These are phyloP conservation scores for Chaetomium fimeti DNA, from an alignment of 495 filamentous ascomycete species.

Conservation along the genomic window DNA sequence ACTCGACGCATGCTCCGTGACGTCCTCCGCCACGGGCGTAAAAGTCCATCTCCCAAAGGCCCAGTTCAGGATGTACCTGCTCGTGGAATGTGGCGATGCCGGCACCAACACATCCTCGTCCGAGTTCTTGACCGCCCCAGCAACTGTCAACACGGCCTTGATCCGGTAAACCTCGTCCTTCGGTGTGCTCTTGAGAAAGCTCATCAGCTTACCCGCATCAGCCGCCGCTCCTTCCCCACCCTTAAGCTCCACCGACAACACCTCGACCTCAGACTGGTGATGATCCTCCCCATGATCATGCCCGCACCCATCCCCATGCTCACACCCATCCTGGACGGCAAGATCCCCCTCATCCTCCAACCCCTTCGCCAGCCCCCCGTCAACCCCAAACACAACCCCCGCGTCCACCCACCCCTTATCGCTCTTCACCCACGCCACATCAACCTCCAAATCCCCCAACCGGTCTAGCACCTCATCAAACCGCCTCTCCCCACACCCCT, in stretches of 20 bases:
- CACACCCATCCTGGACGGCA: slow-evolving; percentile 1
- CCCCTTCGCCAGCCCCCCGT: slow-evolving; percentile 69
- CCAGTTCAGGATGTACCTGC: slow-evolving; percentile 88
- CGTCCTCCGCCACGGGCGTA: slow-evolving; percentile 54
- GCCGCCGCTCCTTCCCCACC: slow-evolving; percentile 41
- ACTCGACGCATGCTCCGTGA: slow-evolving; percentile 49
- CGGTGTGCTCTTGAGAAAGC: slow-evolving; percentile 65
- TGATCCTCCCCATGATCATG: slow-evolving; percentile 41
- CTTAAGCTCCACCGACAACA: slow-evolving; percentile 69
- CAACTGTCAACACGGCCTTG: slow-evolving; percentile 75
- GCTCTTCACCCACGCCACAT: slow-evolving; percentile 76
- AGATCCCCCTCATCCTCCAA: slow-evolving; percentile 41
- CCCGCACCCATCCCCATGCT: slow-evolving; percentile 32
- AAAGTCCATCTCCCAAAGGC: slow-evolving; percentile 95
- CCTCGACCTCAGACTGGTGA: slow-evolving; percentile 85
- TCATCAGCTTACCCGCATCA: slow-evolving; percentile 63
- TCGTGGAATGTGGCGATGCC: slow-evolving; percentile 21
- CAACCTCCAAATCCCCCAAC: slow-evolving; percentile 80
- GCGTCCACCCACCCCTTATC: slow-evolving; percentile 71
- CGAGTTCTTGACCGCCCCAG: slow-evolving; percentile 57
- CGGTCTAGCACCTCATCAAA: slow-evolving; percentile 83
- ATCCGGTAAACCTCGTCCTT: slow-evolving; percentile 95
- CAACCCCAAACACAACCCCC: slow-evolving; percentile 80
- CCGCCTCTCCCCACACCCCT: slow-evolving; percentile 63
- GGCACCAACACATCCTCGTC: slow-evolving; percentile 46